A percentile compares a stretch with the other conserved stretches of the same genome.
Conservation (phyloP, 768 basidiomycete species). For the Naematelia encephala region DNA sequence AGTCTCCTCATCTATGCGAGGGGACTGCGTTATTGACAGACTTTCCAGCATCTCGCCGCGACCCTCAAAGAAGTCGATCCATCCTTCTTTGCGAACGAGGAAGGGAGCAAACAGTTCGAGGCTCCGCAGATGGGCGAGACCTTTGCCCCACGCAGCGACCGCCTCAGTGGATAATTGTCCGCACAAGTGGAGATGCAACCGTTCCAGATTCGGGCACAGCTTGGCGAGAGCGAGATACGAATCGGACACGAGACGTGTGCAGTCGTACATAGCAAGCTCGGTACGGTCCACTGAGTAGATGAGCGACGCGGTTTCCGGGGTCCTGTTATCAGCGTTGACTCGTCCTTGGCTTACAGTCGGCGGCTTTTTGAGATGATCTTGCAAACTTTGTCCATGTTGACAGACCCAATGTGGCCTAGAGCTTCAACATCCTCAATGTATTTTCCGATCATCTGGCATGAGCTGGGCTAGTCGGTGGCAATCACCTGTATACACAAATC, state of each 20-base stretch:
- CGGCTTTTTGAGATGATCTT: slow-evolving; percentile 78
- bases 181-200: slow-evolving; percentile 77
- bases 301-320: slow-evolving; percentile 70
- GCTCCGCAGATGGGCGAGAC: slow-evolving; percentile 64
- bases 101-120: slow-evolving; percentile 78
- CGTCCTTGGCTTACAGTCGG: slow-evolving; percentile 62
- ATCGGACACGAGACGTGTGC: slow-evolving; percentile 70
- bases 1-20: slow-evolving; percentile 74
- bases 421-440: slow-evolving; percentile 76
- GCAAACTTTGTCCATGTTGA: slow-evolving; percentile 80
- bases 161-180: slow-evolving; percentile 65
- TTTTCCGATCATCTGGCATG: slow-evolving; percentile 67
- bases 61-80: slow-evolving; percentile 69
- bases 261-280: slow-evolving; percentile 75
- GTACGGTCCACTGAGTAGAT: slow-evolving; percentile 76
- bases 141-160: slow-evolving; percentile 56
- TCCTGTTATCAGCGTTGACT: slow-evolving; percentile 55
- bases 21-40: slow-evolving; percentile 79
- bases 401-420: slow-evolving; percentile 74
- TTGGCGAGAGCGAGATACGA: slow-evolving; percentile 68
- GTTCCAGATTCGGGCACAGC: slow-evolving; percentile 79
- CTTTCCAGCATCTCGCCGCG: slow-evolving; percentile 62
- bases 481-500: slow-evolving; percentile 75
- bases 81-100: slow-evolving; percentile 63
- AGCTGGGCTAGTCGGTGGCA: not conserved